A percentile compares a stretch with the other conserved stretches of the same genome.
Evolutionary conservation across 805 yeast genomes (phyloP).

Genomic region (Ogataea allantospora): DNA sequence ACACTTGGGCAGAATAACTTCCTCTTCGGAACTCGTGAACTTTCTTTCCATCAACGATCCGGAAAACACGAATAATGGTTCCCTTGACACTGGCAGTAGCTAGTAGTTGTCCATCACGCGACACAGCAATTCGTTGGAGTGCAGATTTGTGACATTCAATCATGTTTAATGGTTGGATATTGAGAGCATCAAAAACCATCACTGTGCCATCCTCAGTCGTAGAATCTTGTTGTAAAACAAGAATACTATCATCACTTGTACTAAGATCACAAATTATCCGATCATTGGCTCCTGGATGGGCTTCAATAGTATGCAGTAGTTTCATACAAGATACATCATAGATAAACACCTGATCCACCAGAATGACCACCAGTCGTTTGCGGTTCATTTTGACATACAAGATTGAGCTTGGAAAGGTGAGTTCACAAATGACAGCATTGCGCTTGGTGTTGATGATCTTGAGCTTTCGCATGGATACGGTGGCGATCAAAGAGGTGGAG

Average conservation of each 20-base stretch:
- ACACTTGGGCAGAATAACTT: conserved; percentile 77
- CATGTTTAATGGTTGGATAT: conserved; percentile 73
- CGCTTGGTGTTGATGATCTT: conserved; percentile 83
- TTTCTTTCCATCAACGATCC: conserved; percentile 60
- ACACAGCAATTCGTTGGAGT: conserved; percentile 63
- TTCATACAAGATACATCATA: conserved; percentile 92
- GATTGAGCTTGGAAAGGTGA: conserved; percentile 78
- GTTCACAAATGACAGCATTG: conserved; percentile 74
- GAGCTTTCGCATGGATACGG: conserved; percentile 84
- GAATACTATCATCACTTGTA: conserved; percentile 46
- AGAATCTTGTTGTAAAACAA: conserved; percentile 48
- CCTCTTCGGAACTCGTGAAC: conserved; percentile 80
- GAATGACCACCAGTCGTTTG: conserved; percentile 71
- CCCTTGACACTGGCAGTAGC: conserved; percentile 93
- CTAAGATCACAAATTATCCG: conserved; percentile 29
- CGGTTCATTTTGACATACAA: conserved; percentile 76
- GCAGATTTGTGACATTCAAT: conserved; percentile 85
- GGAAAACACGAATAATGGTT: conserved; percentile 81
- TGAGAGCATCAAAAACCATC: conserved; percentile 72
- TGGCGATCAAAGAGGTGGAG: conserved; percentile 79
- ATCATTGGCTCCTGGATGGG: conserved; percentile 33
- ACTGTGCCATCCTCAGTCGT: conserved; percentile 56
- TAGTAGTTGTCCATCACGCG: conserved; percentile 71
- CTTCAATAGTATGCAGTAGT: conserved; percentile 68
- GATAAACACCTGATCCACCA: conserved; percentile 78